These are phyloP conservation scores for Trichoderma afroharzianum DNA, from an alignment of 2,329 filamentous ascomycete species.

Conservation along the genomic window DNA sequence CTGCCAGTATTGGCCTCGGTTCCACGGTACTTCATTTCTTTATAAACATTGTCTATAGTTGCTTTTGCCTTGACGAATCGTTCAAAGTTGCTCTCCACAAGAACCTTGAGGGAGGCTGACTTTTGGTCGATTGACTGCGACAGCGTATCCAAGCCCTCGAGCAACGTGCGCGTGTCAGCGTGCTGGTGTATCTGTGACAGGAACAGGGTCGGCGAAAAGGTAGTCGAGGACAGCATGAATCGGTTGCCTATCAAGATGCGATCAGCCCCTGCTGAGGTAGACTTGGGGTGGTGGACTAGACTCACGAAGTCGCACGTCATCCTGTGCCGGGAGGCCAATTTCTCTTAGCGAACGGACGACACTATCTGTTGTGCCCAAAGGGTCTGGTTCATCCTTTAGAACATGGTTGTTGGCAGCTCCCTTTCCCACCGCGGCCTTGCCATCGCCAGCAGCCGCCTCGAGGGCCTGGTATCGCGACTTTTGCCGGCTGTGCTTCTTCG, in stretches of 20 bases:
- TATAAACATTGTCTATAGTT: slow-evolving; percentile 98
- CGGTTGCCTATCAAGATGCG: slow-evolving; percentile 62
- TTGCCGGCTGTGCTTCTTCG: slow-evolving; percentile 51
- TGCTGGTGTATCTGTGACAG: slow-evolving; percentile 86
- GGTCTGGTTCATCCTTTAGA: slow-evolving; percentile 88
- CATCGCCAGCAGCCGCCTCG: slow-evolving; percentile 68
- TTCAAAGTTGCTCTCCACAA: slow-evolving; percentile 98
- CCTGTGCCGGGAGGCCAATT: slow-evolving; percentile 75
- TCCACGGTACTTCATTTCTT: slow-evolving; percentile 83
- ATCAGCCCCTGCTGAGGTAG: slow-evolving; percentile 19
- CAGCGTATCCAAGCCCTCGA: slow-evolving; percentile 79
- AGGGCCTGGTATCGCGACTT: slow-evolving; percentile 83
- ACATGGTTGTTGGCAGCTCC: slow-evolving; percentile 67
- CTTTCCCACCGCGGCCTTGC: slow-evolving; percentile 63
- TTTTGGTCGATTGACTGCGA: slow-evolving; percentile 96
- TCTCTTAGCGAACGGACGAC: slow-evolving; percentile 77
- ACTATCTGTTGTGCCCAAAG: slow-evolving; percentile 81
- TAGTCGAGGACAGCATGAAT: slow-evolving; percentile 92
- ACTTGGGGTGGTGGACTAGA: slow-evolving; percentile 35
- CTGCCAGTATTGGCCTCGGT: slow-evolving; percentile 46
- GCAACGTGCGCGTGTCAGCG: slow-evolving; percentile 76
- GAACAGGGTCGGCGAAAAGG: slow-evolving; percentile 88
- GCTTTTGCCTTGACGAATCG: slow-evolving; percentile 96
- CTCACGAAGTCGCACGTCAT: slow-evolving; percentile 73
- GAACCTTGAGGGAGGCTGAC: slow-evolving; percentile 89